These are phyloP conservation scores for Ceratocystiopsis brevicomis DNA, from an alignment of 2,329 filamentous ascomycete species.

Conservation along the genomic window DNA sequence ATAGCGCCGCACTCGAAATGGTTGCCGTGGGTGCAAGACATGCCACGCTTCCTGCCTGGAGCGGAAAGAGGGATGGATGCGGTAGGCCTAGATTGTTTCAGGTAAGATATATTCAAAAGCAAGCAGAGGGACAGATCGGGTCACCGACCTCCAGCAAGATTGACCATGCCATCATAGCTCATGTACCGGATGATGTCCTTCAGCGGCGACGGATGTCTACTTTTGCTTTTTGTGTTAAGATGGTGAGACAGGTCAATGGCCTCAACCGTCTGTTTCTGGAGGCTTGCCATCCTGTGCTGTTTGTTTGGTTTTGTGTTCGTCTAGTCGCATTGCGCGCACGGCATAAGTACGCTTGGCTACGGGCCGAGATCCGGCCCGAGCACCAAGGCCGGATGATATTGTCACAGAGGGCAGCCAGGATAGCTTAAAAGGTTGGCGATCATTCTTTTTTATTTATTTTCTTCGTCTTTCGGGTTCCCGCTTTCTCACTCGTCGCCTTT, in stretches of 20 bases:
- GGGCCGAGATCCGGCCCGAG: too few relatives aligned
- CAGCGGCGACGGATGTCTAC: slow-evolving; percentile 15
- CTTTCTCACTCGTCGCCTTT: too few relatives aligned
- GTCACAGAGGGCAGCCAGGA: too few relatives aligned
- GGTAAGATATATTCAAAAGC: neutral
- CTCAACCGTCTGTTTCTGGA: neutral
- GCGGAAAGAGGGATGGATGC: slow-evolving; percentile 14
- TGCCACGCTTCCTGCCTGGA: slow-evolving; percentile 4
- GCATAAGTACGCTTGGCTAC: too few relatives aligned
- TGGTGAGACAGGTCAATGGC: slow-evolving; percentile 14
- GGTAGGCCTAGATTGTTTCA: slow-evolving; percentile 12
- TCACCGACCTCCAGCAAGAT: slow-evolving; percentile 13
- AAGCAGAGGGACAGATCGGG: neutral
- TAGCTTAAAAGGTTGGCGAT: too few relatives aligned
- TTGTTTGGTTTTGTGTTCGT: too few relatives aligned
- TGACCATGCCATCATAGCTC: slow-evolving; percentile 17
- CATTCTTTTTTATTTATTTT: too few relatives aligned
- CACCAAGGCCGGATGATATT: too few relatives aligned
- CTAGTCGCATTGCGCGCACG: too few relatives aligned
- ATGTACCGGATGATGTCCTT: slow-evolving; percentile 18
- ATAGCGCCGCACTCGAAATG: neutral
- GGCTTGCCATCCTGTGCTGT: neutral
- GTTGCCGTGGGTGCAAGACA: neutral
- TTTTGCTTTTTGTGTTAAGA: slow-evolving; percentile 14
- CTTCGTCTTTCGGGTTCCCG: too few relatives aligned